phyloP scores from a whole-genome alignment of 106 monocot genomes.

The Ottelia alismoides region DNA sequence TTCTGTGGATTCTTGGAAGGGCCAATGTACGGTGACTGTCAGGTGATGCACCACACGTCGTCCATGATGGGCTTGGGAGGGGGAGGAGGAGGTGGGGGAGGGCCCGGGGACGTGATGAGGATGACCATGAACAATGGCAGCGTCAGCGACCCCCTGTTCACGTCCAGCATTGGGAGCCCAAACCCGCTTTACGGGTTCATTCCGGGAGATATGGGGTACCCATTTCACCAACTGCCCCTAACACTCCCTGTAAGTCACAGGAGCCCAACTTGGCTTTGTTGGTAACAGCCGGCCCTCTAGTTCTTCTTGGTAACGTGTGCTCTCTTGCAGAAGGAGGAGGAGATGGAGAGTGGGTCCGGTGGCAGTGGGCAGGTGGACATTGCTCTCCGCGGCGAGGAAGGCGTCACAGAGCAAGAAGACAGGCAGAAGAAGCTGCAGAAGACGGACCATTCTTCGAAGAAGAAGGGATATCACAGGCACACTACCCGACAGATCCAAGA shows the following conservation, averaged over 20 bases:
- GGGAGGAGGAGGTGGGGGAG: conserved; percentile 7
- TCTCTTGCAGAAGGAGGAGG: conserved; percentile 56
- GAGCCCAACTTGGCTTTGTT: conserved; percentile 17
- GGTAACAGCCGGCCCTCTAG: conserved; percentile 28
- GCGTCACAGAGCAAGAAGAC: neutral
- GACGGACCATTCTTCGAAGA: conserved; percentile 26
- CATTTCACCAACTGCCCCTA: too few relatives aligned
- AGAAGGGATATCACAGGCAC: conserved; percentile 90
- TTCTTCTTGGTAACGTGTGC: too few relatives aligned
- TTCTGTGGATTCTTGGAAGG: neutral
- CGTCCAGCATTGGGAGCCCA: too few relatives aligned
- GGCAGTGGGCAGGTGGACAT: too few relatives aligned
- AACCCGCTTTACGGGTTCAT: too few relatives aligned
- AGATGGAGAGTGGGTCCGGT: conserved; percentile 26
- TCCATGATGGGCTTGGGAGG: conserved; percentile 18
- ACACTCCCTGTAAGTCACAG: too few relatives aligned
- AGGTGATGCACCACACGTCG: conserved; percentile 20
- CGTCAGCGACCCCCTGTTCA: conserved; percentile 23
- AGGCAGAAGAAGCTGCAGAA: neutral
- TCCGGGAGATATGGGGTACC: too few relatives aligned
- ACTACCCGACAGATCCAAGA: conserved; percentile 75
- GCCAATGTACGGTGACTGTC: conserved; percentile 54
- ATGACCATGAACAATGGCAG: conserved; percentile 25
- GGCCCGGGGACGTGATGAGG: neutral
- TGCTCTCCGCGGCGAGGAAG: conserved; percentile 50